A percentile compares a stretch with the other conserved stretches of the same genome.
Evolutionary conservation across 495 filamentous ascomycete genomes (phyloP).

Genomic region (Aspergillus cristatus): DNA sequence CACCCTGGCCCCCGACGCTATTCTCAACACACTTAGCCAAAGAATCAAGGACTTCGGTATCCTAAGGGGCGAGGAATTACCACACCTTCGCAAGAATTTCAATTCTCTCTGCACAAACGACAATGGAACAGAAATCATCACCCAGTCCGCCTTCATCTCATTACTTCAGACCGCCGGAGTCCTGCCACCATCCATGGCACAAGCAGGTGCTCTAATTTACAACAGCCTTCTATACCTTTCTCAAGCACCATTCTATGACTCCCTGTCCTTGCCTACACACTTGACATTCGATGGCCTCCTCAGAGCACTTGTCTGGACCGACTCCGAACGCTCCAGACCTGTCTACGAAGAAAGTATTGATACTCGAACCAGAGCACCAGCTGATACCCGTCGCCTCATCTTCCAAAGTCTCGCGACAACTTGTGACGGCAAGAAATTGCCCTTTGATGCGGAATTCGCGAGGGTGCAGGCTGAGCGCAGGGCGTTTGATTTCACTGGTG

Average conservation of each 20-base stretch:
- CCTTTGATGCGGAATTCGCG: background rate
- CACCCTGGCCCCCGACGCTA: too few species aligned
- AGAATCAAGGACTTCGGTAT: too few species aligned
- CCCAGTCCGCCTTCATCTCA: too few species aligned
- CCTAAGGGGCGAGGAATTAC: too few species aligned
- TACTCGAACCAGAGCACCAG: conserved; percentile 10
- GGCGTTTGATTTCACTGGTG: background rate
- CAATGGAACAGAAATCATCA: too few species aligned
- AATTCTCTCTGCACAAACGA: too few species aligned
- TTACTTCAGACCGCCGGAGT: background rate
- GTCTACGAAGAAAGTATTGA: conserved; percentile 10
- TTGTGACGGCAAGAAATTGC: background rate
- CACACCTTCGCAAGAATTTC: too few species aligned
- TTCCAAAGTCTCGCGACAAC: conserved; percentile 18
- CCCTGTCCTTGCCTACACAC: background rate
- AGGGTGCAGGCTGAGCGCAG: background rate
- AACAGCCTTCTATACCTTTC: conserved; percentile 1
- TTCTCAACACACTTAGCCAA: too few species aligned
- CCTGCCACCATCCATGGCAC: conserved; percentile 11
- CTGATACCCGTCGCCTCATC: conserved; percentile 11
- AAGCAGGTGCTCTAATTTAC: background rate
- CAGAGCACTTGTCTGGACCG: conserved; percentile 12
- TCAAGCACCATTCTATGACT: background rate
- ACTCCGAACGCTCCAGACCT: conserved; percentile 4
- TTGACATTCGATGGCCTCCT: conserved; percentile 8